Percentiles rank a stretch among this genome's conserved stretches.
These are phyloP conservation scores for Dentipellis sp. DNA, from an alignment of 768 basidiomycete genomes.

Conservation along the genomic window DNA sequence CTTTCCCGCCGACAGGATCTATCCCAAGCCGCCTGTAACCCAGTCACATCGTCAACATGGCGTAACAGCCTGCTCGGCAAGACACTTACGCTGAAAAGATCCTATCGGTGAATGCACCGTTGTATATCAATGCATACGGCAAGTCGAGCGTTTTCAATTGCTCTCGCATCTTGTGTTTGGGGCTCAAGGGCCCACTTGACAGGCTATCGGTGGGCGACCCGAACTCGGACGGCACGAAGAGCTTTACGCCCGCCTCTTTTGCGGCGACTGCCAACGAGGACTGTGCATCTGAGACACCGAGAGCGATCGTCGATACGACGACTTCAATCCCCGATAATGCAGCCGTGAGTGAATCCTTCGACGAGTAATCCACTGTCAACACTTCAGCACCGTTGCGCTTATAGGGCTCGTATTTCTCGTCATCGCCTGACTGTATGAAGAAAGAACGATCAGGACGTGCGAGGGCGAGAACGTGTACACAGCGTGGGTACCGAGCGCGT, in stretches of 20 bases:
- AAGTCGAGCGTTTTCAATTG: conserved; percentile 3
- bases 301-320: conserved; percentile 1
- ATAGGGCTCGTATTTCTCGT: background rate
- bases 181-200: background rate
- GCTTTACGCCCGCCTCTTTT: background rate
- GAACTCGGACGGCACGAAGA: conserved; percentile 16
- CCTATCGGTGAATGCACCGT: conserved; percentile 1
- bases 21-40: background rate
- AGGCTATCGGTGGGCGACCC: conserved; percentile 8
- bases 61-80: background rate
- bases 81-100: background rate
- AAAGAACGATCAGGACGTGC: background rate
- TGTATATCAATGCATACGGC: conserved; percentile 4
- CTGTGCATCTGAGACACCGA: background rate
- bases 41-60: background rate
- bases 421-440: background rate
- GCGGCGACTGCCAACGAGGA: background rate
- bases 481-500: background rate
- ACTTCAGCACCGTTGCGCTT: background rate
- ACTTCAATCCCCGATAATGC: conserved; percentile 1
- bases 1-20: background rate
- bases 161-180: background rate
- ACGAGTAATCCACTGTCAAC: background rate
- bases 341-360: background rate
- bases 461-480: background rate